These are phyloP conservation scores for Mycena metata DNA, from an alignment of 768 basidiomycete species.

Conservation along the genomic window DNA sequence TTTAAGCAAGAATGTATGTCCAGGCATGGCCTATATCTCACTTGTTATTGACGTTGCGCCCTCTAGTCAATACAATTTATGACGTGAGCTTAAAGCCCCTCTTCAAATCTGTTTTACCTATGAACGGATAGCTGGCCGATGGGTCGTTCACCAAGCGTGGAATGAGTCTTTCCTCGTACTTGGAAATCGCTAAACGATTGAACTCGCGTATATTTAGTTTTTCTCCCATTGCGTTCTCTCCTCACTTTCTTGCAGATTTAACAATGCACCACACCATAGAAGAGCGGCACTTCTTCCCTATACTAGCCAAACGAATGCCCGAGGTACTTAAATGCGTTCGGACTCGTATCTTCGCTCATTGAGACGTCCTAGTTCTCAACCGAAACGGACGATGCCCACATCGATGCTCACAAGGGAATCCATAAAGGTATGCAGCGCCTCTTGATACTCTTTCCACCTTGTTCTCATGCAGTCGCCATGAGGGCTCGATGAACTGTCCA, in stretches of 20 bases:
- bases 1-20: slow-evolving; percentile 64
- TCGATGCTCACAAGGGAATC: slow-evolving; percentile 66
- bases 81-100: slow-evolving; percentile 48
- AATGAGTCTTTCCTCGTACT: slow-evolving; percentile 57
- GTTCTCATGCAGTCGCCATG: background rate
- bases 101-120: background rate
- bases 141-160: slow-evolving; percentile 63
- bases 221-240: background rate
- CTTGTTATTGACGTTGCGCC: background rate
- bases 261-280: slow-evolving; percentile 70
- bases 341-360: background rate
- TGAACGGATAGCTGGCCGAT: slow-evolving; percentile 59
- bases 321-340: slow-evolving; percentile 6
- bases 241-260: slow-evolving; percentile 53
- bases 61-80: slow-evolving; percentile 60
- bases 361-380: slow-evolving; percentile 51
- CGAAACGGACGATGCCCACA: slow-evolving; percentile 56
- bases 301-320: slow-evolving; percentile 63
- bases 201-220: slow-evolving; percentile 52
- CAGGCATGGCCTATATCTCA: background rate
- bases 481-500: slow-evolving; percentile 57
- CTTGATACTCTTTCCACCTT: background rate
- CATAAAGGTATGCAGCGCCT: slow-evolving; percentile 52
- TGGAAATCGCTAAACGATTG: slow-evolving; percentile 54
- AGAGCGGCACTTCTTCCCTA: slow-evolving; percentile 65